Evolutionary conservation across 2,329 filamentous ascomycete genomes (phyloP).

Genomic region (Domatiomyces catenatus): DNA sequence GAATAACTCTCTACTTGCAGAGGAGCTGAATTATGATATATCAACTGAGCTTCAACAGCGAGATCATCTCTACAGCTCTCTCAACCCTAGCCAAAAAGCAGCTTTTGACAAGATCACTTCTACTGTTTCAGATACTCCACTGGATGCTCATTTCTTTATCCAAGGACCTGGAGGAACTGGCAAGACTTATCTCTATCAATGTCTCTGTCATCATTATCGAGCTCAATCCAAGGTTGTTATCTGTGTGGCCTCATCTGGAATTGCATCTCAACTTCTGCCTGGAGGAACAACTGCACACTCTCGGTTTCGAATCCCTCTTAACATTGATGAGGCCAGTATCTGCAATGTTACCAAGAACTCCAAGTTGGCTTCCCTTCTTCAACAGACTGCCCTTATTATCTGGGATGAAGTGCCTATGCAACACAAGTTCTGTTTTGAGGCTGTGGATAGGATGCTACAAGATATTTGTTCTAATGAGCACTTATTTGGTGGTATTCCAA

Average conservation of each 20-base stretch:
- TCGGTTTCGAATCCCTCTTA: constrained; percentile 3
- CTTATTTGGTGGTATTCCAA: too few relatives aligned
- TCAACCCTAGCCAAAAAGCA: too few relatives aligned
- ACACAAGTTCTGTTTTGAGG: too few relatives aligned
- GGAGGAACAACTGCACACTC: not conserved
- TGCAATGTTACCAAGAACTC: not conserved
- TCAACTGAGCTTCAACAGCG: too few relatives aligned
- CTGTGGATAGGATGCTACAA: too few relatives aligned
- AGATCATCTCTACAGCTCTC: too few relatives aligned
- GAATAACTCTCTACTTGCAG: too few relatives aligned
- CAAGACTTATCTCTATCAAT: not conserved
- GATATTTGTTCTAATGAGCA: too few relatives aligned
- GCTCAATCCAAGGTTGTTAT: not conserved
- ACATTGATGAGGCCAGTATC: not conserved
- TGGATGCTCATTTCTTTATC: not conserved
- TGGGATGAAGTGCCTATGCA: too few relatives aligned
- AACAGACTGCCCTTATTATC: constrained; percentile 1
- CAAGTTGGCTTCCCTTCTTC: not conserved
- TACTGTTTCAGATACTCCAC: not conserved
- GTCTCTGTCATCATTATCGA: not conserved
- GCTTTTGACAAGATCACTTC: too few relatives aligned
- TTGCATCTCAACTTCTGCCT: not conserved
- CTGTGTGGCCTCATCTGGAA: not conserved
- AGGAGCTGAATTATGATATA: too few relatives aligned
- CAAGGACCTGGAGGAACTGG: not conserved